Base-by-base conservation (phyloP, 2,329 filamentous ascomycete species). In the Knufia fluminis region DNA sequence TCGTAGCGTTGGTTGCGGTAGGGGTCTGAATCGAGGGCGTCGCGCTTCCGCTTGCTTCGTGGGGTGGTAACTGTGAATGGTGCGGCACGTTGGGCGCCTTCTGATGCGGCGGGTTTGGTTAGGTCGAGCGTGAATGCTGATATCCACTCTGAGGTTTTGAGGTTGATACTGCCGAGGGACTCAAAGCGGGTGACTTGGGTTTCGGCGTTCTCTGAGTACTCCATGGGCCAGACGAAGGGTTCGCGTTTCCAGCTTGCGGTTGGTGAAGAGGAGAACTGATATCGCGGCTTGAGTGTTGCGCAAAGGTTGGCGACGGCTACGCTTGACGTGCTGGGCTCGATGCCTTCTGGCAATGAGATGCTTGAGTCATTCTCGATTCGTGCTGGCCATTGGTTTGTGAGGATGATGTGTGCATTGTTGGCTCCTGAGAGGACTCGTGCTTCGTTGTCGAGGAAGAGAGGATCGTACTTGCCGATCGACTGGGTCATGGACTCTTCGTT, bases 361-460 rank as follows among this genome's bases (percentile, higher is more conserved):
- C 79, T 82, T 2, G 90, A 90, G 4, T 84, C 80, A 1, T 71
- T 75, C 64, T 77, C 81, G 31, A 97, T 76, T 1, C 75, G 77
- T 9, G 81, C 75, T 2, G 92, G 91, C 92, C 92, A 98, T 59
- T 86, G 75, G 28, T 81, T 79, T 0, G 92, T 97, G 48, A 98
- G 71, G 14, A 98, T 74, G 46, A 98, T 89, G 63, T 98, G 91
- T 38, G 86, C 82, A 26, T 74, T 78, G 60, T 90, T 83, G 16
- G 85, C 86, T 19, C 87, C 86, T 50, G 80, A 78, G 3, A 96
- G 73, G 1, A 79, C 71, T 60, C 83, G 86, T 19, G 84, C 85
- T 63, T 97, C 91, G 42, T 80, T 79, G 46, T 82, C 76, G 3
- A 81, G 85, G 65, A 94, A 91, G 52, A 80, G 81, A 0, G 90